phyloP scores from a whole-genome alignment of 345 rosid species.

The Psidium friedrichsthalianum region DNA sequence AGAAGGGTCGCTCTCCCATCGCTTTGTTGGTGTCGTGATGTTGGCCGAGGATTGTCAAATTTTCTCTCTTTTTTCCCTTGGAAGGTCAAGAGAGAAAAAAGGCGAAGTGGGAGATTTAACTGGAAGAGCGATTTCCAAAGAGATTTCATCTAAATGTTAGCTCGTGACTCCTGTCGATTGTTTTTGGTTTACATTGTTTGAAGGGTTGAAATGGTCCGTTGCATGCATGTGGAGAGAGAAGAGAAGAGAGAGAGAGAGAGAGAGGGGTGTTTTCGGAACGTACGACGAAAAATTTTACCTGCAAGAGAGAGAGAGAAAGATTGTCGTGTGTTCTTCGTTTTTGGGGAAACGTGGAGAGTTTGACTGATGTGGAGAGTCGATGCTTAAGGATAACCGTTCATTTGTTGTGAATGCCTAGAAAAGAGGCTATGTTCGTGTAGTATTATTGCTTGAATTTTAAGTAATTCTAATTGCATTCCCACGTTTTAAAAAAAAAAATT shows the following conservation, averaged over 20 bases:
- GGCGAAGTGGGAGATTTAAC: not conserved
- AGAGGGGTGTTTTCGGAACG: no score
- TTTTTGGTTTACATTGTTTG: not conserved
- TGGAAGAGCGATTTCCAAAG: not conserved
- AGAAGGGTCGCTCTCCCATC: slow-evolving; percentile 1
- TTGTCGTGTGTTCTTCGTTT: not conserved
- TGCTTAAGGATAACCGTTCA: not conserved
- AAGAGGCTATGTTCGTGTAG: not conserved
- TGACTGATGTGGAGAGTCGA: not conserved
- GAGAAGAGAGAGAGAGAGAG: not conserved
- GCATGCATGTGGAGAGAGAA: not conserved
- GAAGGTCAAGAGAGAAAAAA: not conserved
- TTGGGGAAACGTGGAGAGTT: not conserved
- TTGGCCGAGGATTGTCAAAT: not conserved
- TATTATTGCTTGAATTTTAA: not conserved
- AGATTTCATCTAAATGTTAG: not conserved
- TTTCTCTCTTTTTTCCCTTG: not conserved
- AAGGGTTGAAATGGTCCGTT: slow-evolving; percentile 11
- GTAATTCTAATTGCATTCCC: not conserved
- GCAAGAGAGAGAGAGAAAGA: not conserved
- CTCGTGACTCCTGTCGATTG: not conserved
- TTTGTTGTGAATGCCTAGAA: not conserved
- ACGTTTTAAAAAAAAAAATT: not conserved
- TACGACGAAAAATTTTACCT: not conserved
- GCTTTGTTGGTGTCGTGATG: not conserved